These are phyloP conservation scores for Clonostachys sp. DNA, from an alignment of 2,329 filamentous ascomycete genomes.

Conservation along the genomic window DNA sequence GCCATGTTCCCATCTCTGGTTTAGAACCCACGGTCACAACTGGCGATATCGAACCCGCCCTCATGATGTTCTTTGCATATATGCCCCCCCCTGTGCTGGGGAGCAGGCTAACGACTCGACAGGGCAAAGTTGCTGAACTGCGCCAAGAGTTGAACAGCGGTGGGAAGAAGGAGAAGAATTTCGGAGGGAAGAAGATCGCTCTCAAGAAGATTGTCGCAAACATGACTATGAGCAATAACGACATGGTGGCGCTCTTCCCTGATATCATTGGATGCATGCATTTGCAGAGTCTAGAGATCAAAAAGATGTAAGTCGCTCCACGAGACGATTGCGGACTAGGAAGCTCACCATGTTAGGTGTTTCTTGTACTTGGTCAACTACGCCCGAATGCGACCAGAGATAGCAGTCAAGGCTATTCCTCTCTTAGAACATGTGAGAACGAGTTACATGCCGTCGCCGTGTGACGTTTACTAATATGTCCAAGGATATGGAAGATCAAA, in stretches of 20 bases:
- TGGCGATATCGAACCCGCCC: not conserved
- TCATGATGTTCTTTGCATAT: slow-evolving; percentile 48
- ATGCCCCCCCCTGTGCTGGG: slow-evolving; percentile 33
- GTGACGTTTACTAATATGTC: slow-evolving; percentile 5
- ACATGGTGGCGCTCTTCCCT: slow-evolving; percentile 96
- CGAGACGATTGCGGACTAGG: not conserved
- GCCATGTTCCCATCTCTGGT: no score
- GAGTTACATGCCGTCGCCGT: not conserved
- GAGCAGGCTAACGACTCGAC: slow-evolving; percentile 53
- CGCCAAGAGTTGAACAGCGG: slow-evolving; percentile 90
- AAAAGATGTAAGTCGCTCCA: slow-evolving; percentile 80
- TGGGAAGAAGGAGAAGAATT: slow-evolving; percentile 97
- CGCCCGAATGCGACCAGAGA: slow-evolving; percentile 87
- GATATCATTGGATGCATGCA: slow-evolving; percentile 96
- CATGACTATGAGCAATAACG: slow-evolving; percentile 99
- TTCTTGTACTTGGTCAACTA: slow-evolving; percentile 98
- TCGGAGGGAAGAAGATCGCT: slow-evolving; percentile 91
- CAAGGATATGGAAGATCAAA: slow-evolving; percentile 91
- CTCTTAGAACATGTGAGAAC: slow-evolving; percentile 70
- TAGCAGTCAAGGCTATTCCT: slow-evolving; percentile 88
- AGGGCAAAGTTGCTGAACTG: slow-evolving; percentile 99
- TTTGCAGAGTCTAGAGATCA: slow-evolving; percentile 91
- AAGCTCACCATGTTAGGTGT: slow-evolving; percentile 59
- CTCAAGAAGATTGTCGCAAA: slow-evolving; percentile 99
- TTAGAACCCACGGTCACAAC: no score